Conservation (phyloP, 345 rosid species). For the Ricinus communis region DNA sequence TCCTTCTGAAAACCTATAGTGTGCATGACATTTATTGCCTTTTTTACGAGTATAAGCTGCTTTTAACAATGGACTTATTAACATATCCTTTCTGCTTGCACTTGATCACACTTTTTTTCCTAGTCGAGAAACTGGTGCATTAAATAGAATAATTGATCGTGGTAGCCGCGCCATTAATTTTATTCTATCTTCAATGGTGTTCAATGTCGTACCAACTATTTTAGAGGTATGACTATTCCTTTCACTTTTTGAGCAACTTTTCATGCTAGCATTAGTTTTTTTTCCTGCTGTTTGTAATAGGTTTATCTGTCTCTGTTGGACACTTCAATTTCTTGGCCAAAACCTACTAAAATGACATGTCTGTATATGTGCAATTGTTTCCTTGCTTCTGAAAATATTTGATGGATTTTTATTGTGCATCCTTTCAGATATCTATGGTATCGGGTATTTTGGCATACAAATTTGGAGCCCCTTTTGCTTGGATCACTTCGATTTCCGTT, state of each 20-base stretch:
- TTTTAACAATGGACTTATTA: neutral
- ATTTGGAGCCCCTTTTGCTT: conserved; percentile 95
- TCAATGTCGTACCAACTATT: conserved; percentile 91
- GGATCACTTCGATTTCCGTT: conserved; percentile 94
- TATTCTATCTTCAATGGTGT: conserved; percentile 89
- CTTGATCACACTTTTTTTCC: conserved; percentile 26
- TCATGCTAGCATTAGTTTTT: conserved; percentile 4
- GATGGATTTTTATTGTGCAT: conserved; percentile 43
- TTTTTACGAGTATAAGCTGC: neutral
- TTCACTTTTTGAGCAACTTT: conserved; percentile 17
- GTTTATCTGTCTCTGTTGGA: neutral
- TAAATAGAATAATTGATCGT: conserved; percentile 91
- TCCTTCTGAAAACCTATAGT: neutral
- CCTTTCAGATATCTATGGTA: conserved; percentile 91
- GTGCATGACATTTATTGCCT: neutral
- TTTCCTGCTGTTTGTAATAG: conserved; percentile 3
- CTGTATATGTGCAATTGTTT: conserved; percentile 18
- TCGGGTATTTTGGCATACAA: conserved; percentile 93
- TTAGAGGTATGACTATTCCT: conserved; percentile 65
- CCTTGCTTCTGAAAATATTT: conserved; percentile 24
- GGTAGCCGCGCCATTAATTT: conserved; percentile 99
- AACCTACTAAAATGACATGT: neutral
- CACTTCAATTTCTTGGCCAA: conserved; percentile 14
- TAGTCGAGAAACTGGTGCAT: conserved; percentile 98
- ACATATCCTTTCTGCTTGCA: conserved; percentile 14